Conservation (phyloP, 176 grass and related monocot genomes). For the Carex kokanica region DNA sequence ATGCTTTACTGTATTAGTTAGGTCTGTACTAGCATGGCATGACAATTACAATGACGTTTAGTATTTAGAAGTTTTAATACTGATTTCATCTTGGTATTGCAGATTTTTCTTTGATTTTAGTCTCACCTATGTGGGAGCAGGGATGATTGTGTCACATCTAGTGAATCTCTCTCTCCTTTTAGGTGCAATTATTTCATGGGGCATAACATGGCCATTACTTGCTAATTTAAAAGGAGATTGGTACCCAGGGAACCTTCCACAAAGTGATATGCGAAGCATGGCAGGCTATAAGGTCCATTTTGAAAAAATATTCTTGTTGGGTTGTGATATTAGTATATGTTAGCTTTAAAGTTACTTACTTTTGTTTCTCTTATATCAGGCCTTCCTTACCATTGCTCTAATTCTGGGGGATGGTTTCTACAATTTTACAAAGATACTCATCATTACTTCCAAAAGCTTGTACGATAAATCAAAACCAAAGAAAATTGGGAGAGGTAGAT, state of each 20-base stretch:
- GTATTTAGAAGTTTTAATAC: not conserved
- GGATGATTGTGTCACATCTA: constrained; percentile 95
- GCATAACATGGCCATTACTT: constrained; percentile 94
- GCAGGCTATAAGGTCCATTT: constrained; percentile 81
- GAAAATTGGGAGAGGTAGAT: constrained; percentile 51
- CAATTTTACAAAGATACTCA: constrained; percentile 83
- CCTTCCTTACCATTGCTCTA: constrained; percentile 88
- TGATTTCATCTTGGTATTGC: constrained; percentile 4
- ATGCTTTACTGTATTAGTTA: not conserved
- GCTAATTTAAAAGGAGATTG: constrained; percentile 71
- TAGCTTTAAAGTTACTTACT: not conserved
- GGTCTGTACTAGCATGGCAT: not conserved
- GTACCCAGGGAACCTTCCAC: constrained; percentile 45
- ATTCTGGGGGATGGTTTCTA: constrained; percentile 88
- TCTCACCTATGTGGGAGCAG: constrained; percentile 87
- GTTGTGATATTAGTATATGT: not conserved
- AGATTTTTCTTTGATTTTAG: constrained; percentile 99
- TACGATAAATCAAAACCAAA: constrained; percentile 41
- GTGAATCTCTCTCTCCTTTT: constrained; percentile 86
- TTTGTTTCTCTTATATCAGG: constrained; percentile 30
- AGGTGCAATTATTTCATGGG: constrained; percentile 86
- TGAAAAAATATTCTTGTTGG: not conserved
- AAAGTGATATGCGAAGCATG: constrained; percentile 71
- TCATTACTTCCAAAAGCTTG: constrained; percentile 52
- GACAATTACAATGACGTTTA: not conserved